Percentiles rank a stretch among this genome's conserved stretches.
Conservation (phyloP, 2,329 filamentous ascomycete species). For the Microsporum canis region DNA sequence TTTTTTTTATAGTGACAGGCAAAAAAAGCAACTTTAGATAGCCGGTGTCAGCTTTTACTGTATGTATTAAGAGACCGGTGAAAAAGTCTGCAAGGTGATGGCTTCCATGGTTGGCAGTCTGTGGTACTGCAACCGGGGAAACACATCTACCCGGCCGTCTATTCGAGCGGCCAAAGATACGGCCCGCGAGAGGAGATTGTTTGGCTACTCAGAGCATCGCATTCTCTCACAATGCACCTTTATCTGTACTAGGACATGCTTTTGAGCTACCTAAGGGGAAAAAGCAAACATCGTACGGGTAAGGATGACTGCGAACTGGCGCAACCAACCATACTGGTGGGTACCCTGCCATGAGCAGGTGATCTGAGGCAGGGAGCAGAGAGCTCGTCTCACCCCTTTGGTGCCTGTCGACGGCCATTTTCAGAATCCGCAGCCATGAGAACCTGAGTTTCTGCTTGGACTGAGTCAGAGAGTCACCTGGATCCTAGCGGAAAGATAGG, state of each 20-base stretch:
- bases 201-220: background rate
- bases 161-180: background rate
- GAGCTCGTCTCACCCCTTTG: background rate
- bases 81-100: background rate
- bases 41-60: background rate
- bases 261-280: background rate
- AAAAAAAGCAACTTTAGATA: background rate
- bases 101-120: background rate
- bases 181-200: background rate
- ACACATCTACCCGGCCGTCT: background rate
- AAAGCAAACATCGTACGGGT: background rate
- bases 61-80: background rate
- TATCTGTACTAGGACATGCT: background rate
- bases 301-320: background rate
- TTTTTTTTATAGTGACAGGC: background rate
- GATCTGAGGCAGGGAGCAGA: background rate
- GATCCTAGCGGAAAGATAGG: background rate
- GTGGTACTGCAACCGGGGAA: background rate
- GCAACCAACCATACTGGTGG: background rate
- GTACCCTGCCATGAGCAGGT: slow-evolving; percentile 1
- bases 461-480: background rate
- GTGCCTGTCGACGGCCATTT: background rate
- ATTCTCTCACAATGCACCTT: background rate
- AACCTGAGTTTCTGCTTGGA: slow-evolving; percentile 1
- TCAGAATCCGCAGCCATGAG: background rate